These are phyloP conservation scores for Fonsecaea erecta DNA, from an alignment of 2,329 filamentous ascomycete species.

Conservation along the genomic window DNA sequence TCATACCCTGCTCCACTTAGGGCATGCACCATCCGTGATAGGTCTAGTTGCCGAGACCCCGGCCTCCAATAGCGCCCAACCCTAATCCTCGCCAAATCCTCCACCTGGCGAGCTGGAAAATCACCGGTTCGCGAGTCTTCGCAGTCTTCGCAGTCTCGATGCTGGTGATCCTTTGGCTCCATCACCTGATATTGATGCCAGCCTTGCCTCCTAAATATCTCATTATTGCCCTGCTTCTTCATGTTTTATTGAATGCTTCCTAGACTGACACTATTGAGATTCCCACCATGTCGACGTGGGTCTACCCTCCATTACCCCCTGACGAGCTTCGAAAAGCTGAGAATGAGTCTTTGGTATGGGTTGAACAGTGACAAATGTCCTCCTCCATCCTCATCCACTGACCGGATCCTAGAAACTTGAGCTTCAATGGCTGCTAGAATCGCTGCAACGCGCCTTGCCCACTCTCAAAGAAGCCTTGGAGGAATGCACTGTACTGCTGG, in stretches of 20 bases:
- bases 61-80: slow-evolving; percentile 22
- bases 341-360: slow-evolving; percentile 56
- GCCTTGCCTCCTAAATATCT: slow-evolving; percentile 5
- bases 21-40: not conserved
- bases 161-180: not conserved
- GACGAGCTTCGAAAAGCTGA: slow-evolving; percentile 58
- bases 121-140: not conserved
- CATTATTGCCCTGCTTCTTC: not conserved
- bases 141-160: not conserved
- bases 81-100: slow-evolving; percentile 2
- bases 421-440: slow-evolving; percentile 66
- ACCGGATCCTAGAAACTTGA: slow-evolving; percentile 46
- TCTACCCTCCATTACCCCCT: slow-evolving; percentile 62
- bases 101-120: not conserved
- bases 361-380: not conserved
- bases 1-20: slow-evolving; percentile 3
- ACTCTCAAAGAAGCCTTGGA: slow-evolving; percentile 74
- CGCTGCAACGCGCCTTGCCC: slow-evolving; percentile 64
- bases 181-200: slow-evolving; percentile 4
- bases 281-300: slow-evolving; percentile 61
- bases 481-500: slow-evolving; percentile 85
- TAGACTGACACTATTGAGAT: not conserved
- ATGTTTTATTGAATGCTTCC: not conserved
- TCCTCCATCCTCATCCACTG: not conserved
- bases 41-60: slow-evolving; percentile 8